phyloP scores from a whole-genome alignment of 768 basidiomycete species.

The Leccinum subtestaceum region DNA sequence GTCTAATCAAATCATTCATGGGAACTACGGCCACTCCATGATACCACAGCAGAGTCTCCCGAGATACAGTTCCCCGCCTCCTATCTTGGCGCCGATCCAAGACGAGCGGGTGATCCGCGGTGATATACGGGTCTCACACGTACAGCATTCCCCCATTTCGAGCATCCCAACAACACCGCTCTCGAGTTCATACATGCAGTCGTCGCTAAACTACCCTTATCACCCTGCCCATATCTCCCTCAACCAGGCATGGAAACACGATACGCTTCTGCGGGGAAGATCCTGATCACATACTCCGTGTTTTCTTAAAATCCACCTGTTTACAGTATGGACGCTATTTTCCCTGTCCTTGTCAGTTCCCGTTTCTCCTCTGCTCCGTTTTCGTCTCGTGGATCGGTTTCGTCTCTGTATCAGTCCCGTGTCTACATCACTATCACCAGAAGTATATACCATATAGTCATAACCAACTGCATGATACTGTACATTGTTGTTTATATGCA shows the following conservation, averaged over 20 bases:
- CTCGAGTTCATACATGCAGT: slow-evolving; percentile 40
- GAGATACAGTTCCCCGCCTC: slow-evolving; percentile 53
- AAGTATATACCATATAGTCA: slow-evolving; percentile 33
- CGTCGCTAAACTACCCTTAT: slow-evolving; percentile 42
- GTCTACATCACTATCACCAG: slow-evolving; percentile 25
- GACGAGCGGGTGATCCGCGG: slow-evolving; percentile 34
- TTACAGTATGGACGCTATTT: neutral
- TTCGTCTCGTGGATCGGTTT: slow-evolving; percentile 17
- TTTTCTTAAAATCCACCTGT: neutral
- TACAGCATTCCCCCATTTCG: slow-evolving; percentile 32
- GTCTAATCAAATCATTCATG: slow-evolving; percentile 27
- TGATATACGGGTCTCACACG: slow-evolving; percentile 28
- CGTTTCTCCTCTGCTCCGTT: slow-evolving; percentile 8
- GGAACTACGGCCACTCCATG: slow-evolving; percentile 22
- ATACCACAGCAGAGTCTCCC: slow-evolving; percentile 22
- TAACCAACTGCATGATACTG: slow-evolving; percentile 31
- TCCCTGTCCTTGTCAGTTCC: neutral
- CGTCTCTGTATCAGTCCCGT: slow-evolving; percentile 23
- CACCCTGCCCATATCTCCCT: slow-evolving; percentile 37
- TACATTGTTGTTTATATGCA: slow-evolving; percentile 33
- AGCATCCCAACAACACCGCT: slow-evolving; percentile 32
- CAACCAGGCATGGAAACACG: slow-evolving; percentile 47
- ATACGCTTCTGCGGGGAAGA: slow-evolving; percentile 38
- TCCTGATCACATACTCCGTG: slow-evolving; percentile 16
- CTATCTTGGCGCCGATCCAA: slow-evolving; percentile 56